Conservation (phyloP, 257 asterid genomes). For the Scutellaria barbata region DNA sequence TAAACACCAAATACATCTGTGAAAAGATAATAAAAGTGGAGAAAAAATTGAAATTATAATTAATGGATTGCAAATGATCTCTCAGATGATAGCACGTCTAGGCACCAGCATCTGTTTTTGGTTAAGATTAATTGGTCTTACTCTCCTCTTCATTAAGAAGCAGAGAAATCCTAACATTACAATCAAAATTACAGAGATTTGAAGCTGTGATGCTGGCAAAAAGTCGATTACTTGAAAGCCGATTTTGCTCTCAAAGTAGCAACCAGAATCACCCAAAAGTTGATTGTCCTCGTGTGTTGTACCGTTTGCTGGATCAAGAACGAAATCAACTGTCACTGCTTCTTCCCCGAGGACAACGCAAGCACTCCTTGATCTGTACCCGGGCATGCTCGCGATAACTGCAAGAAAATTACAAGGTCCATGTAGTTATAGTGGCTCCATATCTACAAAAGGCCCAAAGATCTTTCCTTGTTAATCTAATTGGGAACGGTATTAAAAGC, state of each 20-base stretch:
- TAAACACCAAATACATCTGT: neutral
- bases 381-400: constrained; percentile 72
- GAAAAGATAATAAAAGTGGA: neutral
- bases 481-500: neutral
- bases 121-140: constrained; percentile 43
- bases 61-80: neutral
- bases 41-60: neutral
- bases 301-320: constrained; percentile 58
- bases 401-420: constrained; percentile 32
- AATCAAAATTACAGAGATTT: constrained; percentile 50
- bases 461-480: neutral
- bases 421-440: neutral
- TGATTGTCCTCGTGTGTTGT: constrained; percentile 34
- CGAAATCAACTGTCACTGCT: constrained; percentile 66
- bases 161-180: constrained; percentile 60
- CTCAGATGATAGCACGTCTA: constrained; percentile 55
- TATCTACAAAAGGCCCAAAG: neutral
- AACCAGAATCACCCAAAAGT: constrained; percentile 41
- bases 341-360: constrained; percentile 58
- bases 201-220: constrained; percentile 48
- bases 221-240: constrained; percentile 39
- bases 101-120: constrained; percentile 50
- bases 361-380: constrained; percentile 67
- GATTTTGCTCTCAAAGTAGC: constrained; percentile 46
- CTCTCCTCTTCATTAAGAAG: constrained; percentile 67